Base-by-base conservation (phyloP, 2,329 filamentous ascomycete species). In the Arthroderma sp. region DNA sequence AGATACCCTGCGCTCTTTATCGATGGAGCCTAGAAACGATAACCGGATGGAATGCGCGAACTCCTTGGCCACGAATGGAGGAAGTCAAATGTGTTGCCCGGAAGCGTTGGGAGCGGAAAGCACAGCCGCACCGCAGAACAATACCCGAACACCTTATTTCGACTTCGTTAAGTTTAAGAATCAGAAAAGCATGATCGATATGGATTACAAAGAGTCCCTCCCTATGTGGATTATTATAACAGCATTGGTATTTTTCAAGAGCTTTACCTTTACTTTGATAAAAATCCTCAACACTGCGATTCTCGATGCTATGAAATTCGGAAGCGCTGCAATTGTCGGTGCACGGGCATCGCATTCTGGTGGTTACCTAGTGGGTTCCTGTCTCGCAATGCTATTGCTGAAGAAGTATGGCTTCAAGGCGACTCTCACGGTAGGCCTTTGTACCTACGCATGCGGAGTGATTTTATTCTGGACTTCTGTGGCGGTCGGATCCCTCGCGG, bases 241-340 rank as follows among this genome's bases (percentile, higher is more conserved):
- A 1, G 74, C 88, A 5, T 68, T 94, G 0, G 94, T 94, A 64
- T 79, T 94, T 51, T 68, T 94, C 2, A 94, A 86, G 87, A 88
- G 88, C 0, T 82, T 94, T 47, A 87, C 86, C 0, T 94, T 94
- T 54, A 88, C 88, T 0, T 72, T 94, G 1, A 69, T 94, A 4
- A 86, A 91, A 55, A 82, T 81, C 0, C 73, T 95, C 29, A 94
- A 94, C 58, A 55, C 59, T 0, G 73, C 75, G 44, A 80, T 80
- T 52, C 72, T 77, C 53, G 51, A 57, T 8, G 69, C 78, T 8
- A 71, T 72, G 1, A 57, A 63, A 4, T 69, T 74, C 57, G 66
- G 59, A 5, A 51, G 61, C 4, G 65, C 61, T 9, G 65, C 75
- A 54, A 66, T 63, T 2, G 58, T 71, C 8, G 74, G 71, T 8